phyloP scores from a whole-genome alignment of 768 basidiomycete species.

The Auriscalpium orientale region DNA sequence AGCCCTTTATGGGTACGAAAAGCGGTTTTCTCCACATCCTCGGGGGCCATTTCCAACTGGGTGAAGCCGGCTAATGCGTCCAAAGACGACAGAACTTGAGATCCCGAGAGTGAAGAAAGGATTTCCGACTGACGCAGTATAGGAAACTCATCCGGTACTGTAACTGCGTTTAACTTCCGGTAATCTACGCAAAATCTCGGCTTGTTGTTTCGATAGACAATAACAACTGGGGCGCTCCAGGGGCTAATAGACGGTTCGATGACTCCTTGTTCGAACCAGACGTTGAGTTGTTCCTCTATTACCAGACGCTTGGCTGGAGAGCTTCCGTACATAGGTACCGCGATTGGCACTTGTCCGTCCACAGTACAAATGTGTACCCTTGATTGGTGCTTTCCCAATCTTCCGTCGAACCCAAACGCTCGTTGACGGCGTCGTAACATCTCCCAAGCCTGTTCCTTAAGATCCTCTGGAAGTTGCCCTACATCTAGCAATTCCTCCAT shows the following conservation, averaged over 20 bases:
- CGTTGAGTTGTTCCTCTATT: constrained; percentile 7
- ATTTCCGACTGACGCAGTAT: constrained; percentile 15
- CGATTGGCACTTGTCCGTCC: neutral
- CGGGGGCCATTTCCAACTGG: constrained; percentile 25
- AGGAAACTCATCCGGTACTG: constrained; percentile 18
- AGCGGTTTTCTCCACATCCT: constrained; percentile 26
- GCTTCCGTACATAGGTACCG: constrained; percentile 3
- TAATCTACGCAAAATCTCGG: constrained; percentile 30
- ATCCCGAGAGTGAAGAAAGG: constrained; percentile 18
- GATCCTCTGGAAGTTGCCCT: neutral
- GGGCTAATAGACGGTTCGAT: constrained; percentile 35
- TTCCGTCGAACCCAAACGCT: constrained; percentile 20
- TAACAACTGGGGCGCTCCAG: constrained; percentile 26
- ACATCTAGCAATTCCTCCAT: neutral
- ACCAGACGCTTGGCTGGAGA: constrained; percentile 3
- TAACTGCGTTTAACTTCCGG: constrained; percentile 20
- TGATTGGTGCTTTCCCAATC: constrained; percentile 14
- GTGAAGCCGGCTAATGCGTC: constrained; percentile 35
- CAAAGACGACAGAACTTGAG: constrained; percentile 23
- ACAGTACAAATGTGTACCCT: neutral
- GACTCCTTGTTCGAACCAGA: constrained; percentile 23
- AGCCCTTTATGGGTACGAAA: constrained; percentile 34
- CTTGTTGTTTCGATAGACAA: constrained; percentile 31
- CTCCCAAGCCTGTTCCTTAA: constrained; percentile 1
- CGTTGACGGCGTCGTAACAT: neutral